Evolutionary conservation across 2,329 filamentous ascomycete genomes (phyloP).

Genomic region (Rutstroemia sp.): DNA sequence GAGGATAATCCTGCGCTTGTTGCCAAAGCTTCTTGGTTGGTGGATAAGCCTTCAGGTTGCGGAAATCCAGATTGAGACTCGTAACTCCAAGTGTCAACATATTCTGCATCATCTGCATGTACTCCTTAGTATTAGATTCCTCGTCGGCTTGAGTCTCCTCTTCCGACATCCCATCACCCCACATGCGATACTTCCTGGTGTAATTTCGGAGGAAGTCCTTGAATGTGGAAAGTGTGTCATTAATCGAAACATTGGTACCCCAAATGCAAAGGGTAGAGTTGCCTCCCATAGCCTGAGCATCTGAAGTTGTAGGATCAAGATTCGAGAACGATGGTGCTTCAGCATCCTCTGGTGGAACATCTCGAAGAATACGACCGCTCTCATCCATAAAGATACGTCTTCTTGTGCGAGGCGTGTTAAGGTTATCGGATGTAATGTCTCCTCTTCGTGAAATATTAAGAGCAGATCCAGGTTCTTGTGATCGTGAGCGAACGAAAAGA

Average conservation of each 20-base stretch:
- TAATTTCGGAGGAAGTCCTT: slow-evolving; percentile 92
- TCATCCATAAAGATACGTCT: slow-evolving; percentile 51
- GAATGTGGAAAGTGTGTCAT: slow-evolving; percentile 79
- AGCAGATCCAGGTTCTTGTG: slow-evolving; percentile 42
- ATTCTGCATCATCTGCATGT: slow-evolving; percentile 76
- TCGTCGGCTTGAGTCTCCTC: slow-evolving; percentile 64
- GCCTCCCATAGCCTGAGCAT: slow-evolving; percentile 81
- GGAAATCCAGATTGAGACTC: slow-evolving; percentile 79
- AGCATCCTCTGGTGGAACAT: slow-evolving; percentile 43
- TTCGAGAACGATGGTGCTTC: slow-evolving; percentile 55
- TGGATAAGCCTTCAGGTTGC: slow-evolving; percentile 87
- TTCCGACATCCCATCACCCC: slow-evolving; percentile 74
- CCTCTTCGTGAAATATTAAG: slow-evolving; percentile 61
- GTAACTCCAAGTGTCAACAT: slow-evolving; percentile 84
- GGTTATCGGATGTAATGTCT: slow-evolving; percentile 78
- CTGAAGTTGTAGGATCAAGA: slow-evolving; percentile 76
- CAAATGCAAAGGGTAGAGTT: slow-evolving; percentile 79
- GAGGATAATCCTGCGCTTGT: slow-evolving; percentile 87
- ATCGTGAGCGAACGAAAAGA: slow-evolving; percentile 67
- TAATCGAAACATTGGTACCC: slow-evolving; percentile 94
- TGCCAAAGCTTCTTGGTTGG: slow-evolving; percentile 92
- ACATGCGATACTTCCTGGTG: slow-evolving; percentile 88
- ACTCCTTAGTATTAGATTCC: slow-evolving; percentile 71
- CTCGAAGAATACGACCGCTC: slow-evolving; percentile 48
- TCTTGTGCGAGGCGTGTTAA: slow-evolving; percentile 43